Conservation (phyloP, 1,139 yeast genomes). For the Geotrichum bryndzae region DNA sequence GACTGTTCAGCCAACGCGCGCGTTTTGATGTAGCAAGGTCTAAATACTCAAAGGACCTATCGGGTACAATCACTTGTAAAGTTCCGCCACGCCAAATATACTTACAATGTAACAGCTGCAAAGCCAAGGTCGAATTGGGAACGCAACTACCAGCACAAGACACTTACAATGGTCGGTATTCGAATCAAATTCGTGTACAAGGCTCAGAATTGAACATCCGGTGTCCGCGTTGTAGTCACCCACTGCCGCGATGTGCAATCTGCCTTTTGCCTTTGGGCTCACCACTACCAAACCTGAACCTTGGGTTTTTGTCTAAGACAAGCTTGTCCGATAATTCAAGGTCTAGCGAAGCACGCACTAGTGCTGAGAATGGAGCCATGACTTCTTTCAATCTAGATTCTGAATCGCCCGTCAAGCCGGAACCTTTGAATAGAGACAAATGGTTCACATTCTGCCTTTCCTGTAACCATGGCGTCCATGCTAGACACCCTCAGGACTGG, state of each 20-base stretch:
- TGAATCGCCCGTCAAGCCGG: background rate
- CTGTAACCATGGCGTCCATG: slow-evolving; percentile 92
- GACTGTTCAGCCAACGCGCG: slow-evolving; percentile 69
- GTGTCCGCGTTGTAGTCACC: slow-evolving; percentile 83
- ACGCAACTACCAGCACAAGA: background rate
- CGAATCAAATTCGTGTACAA: slow-evolving; percentile 8
- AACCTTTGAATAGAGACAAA: slow-evolving; percentile 11
- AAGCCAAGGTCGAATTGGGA: slow-evolving; percentile 39
- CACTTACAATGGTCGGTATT: background rate
- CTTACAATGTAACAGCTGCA: slow-evolving; percentile 76
- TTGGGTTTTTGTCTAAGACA: background rate
- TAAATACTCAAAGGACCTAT: slow-evolving; percentile 50
- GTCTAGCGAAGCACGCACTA: background rate
- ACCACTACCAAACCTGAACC: background rate
- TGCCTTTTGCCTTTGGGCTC: slow-evolving; percentile 61
- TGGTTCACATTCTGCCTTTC: slow-evolving; percentile 88
- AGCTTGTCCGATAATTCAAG: background rate
- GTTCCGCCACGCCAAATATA: slow-evolving; percentile 69
- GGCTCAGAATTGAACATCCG: slow-evolving; percentile 18
- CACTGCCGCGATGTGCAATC: slow-evolving; percentile 88
- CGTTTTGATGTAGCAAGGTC: slow-evolving; percentile 77
- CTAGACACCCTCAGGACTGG: slow-evolving; percentile 95
- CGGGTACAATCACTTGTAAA: slow-evolving; percentile 45
- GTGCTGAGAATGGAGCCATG: background rate
- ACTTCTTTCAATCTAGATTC: background rate